These are phyloP conservation scores for Leccinum incarnatum DNA, from an alignment of 768 basidiomycete genomes.

Conservation along the genomic window DNA sequence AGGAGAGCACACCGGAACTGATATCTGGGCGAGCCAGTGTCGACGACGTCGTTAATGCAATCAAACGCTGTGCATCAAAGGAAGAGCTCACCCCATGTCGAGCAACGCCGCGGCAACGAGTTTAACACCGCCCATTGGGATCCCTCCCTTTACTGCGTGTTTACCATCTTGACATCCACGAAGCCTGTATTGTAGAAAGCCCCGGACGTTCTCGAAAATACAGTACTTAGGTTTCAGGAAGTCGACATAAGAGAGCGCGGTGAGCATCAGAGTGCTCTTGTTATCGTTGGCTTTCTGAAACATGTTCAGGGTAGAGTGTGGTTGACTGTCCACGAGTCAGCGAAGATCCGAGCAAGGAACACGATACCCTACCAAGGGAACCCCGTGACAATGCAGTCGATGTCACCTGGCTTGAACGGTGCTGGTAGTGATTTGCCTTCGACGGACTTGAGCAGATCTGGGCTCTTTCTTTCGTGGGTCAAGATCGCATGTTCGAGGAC, in stretches of 20 bases:
- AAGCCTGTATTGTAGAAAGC: slow-evolving; percentile 42
- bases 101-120: slow-evolving; percentile 58
- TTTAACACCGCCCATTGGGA: slow-evolving; percentile 74
- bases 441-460: slow-evolving; percentile 38
- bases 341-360: not conserved
- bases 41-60: not conserved
- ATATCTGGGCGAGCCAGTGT: slow-evolving; percentile 31
- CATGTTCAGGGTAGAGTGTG: slow-evolving; percentile 73
- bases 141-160: slow-evolving; percentile 57
- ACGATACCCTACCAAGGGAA: slow-evolving; percentile 62
- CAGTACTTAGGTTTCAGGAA: slow-evolving; percentile 41
- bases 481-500: slow-evolving; percentile 60
- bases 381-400: slow-evolving; percentile 64
- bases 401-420: slow-evolving; percentile 49
- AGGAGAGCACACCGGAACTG: slow-evolving; percentile 43
- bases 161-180: slow-evolving; percentile 35
- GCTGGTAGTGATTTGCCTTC: slow-evolving; percentile 41
- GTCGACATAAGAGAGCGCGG: slow-evolving; percentile 46
- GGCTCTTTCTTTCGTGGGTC: slow-evolving; percentile 39
- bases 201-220: slow-evolving; percentile 49
- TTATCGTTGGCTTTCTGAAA: slow-evolving; percentile 62
- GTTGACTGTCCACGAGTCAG: slow-evolving; percentile 50
- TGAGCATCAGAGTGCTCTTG: slow-evolving; percentile 70
- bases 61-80: not conserved
- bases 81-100: slow-evolving; percentile 57